phyloP scores from a whole-genome alignment of 305 asterid genomes.

The Solanum hybrid region DNA sequence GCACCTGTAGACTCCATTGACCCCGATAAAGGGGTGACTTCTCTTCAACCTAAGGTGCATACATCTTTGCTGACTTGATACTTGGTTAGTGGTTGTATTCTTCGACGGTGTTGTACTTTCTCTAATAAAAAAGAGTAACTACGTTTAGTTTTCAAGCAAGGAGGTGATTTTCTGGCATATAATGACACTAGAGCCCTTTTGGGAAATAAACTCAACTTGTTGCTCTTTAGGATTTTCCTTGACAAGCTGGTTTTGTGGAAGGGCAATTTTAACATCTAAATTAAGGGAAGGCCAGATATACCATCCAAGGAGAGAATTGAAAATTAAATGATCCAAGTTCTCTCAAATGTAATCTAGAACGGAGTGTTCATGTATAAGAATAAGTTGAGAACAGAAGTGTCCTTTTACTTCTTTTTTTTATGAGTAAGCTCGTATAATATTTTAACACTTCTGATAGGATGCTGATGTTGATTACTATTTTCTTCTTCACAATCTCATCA shows the following conservation, averaged over 20 bases:
- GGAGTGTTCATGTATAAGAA: not conserved
- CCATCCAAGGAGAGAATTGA: not conserved
- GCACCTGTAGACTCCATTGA: constrained; percentile 98
- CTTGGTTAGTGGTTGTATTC: not conserved
- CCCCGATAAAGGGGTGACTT: constrained; percentile 77
- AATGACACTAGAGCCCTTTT: not conserved
- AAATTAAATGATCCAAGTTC: not conserved
- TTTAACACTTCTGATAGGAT: not conserved
- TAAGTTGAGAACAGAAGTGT: not conserved
- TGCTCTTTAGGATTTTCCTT: not conserved
- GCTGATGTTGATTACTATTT: not conserved
- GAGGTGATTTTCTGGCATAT: not conserved
- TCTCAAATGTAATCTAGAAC: not conserved
- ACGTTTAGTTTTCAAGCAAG: not conserved
- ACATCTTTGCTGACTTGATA: not conserved
- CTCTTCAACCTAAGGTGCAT: constrained; percentile 85
- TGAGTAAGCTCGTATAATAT: not conserved
- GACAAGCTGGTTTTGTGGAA: not conserved
- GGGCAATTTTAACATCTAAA: not conserved
- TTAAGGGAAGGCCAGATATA: not conserved
- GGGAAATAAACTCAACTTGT: not conserved
- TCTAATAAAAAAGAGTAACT: too few relatives aligned
- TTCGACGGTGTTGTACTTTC: not conserved
- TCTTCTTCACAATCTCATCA: constrained; percentile 18
- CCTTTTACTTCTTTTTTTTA: not conserved